Conservation (phyloP, 805 yeast species). For the Metschnikowia kofuensis region DNA sequence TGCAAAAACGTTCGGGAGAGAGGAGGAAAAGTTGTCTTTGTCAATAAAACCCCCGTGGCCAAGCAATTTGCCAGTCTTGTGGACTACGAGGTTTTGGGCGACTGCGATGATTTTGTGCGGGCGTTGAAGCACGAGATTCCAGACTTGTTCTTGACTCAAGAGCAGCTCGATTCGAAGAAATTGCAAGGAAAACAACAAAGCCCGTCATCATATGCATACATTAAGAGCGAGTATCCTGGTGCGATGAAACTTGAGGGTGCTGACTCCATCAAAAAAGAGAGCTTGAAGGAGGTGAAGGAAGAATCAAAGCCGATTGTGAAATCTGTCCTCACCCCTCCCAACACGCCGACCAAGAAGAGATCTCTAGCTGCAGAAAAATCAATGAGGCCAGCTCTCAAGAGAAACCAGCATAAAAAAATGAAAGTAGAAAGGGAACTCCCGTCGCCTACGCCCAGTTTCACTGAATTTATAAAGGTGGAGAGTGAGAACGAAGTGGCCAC, state of each 20-base stretch:
- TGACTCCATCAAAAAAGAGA: too few species aligned
- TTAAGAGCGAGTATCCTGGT: slow-evolving; percentile 10
- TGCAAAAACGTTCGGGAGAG: slow-evolving; percentile 71
- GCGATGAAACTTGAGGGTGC: background rate
- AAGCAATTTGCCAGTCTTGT: slow-evolving; percentile 66
- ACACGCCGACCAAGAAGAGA: slow-evolving; percentile 30
- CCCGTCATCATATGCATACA: slow-evolving; percentile 2
- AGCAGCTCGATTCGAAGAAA: slow-evolving; percentile 43
- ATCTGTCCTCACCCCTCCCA: slow-evolving; percentile 30
- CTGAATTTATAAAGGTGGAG: slow-evolving; percentile 17
- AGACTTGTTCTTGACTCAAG: slow-evolving; percentile 58
- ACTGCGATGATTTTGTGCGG: slow-evolving; percentile 79
- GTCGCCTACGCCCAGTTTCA: slow-evolving; percentile 36
- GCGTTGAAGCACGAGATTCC: slow-evolving; percentile 54
- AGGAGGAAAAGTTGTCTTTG: slow-evolving; percentile 74
- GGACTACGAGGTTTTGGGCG: slow-evolving; percentile 76
- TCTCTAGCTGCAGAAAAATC: slow-evolving; percentile 17
- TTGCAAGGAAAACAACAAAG: slow-evolving; percentile 20
- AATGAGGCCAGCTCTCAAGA: slow-evolving; percentile 18
- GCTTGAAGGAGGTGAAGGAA: background rate
- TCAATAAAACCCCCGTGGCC: slow-evolving; percentile 67
- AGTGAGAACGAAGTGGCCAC: slow-evolving; percentile 15
- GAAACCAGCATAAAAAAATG: slow-evolving; percentile 12
- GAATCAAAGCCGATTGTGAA: background rate
- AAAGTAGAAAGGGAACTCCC: slow-evolving; percentile 22